Conservation (phyloP, 148 eudicot species). For the Polygonum maritimum region DNA sequence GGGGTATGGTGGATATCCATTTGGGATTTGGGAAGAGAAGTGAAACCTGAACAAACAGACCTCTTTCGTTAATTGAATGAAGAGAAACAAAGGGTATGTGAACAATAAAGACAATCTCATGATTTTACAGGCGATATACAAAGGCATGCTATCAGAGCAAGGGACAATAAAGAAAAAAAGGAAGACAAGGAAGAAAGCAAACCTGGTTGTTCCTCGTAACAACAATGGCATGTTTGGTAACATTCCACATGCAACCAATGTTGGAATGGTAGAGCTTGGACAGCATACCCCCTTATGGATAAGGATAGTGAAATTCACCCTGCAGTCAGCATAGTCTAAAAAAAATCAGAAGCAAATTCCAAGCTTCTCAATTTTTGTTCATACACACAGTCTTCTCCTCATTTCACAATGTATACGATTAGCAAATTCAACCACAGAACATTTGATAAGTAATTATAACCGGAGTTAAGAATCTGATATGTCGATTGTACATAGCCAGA, state of each 20-base stretch:
- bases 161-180: neutral
- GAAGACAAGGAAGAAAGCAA: neutral
- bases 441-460: too few relatives aligned
- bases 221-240: conserved; percentile 36
- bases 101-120: neutral
- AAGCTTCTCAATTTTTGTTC: too few relatives aligned
- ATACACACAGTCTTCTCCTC: too few relatives aligned
- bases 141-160: neutral
- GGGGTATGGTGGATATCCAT: neutral
- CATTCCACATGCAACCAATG: conserved; percentile 38
- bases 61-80: neutral
- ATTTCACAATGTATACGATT: too few relatives aligned
- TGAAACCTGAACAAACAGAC: conserved; percentile 4
- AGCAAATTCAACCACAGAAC: too few relatives aligned
- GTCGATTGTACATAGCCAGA: too few relatives aligned
- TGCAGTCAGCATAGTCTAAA: conserved; percentile 39
- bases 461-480: too few relatives aligned
- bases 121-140: neutral
- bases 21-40: conserved; percentile 4
- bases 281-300: conserved; percentile 30
- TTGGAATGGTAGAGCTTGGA: conserved; percentile 42
- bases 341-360: too few relatives aligned
- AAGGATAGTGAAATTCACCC: conserved; percentile 34
- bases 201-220: conserved; percentile 46
- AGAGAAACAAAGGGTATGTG: neutral